Base-by-base conservation (phyloP, 768 basidiomycete species). In the Chlorophyllum brunneum region DNA sequence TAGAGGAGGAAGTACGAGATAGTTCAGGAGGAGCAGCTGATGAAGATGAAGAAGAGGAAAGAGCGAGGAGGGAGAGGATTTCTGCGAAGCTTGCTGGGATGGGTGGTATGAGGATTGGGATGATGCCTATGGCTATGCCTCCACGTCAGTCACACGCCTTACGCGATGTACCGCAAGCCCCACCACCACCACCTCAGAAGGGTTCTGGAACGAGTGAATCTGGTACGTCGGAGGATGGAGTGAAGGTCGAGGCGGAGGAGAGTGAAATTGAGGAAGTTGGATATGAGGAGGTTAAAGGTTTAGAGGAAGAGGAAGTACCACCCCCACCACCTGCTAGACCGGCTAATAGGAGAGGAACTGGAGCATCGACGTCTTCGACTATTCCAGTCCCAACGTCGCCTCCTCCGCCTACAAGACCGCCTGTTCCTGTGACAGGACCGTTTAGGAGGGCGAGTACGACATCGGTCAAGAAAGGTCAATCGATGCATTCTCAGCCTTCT, bases 261-360 rank as follows among this genome's bases (percentile, higher is more conserved):
- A 87, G 84, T 55, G 85, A 88, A 61, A 70, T 81, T 11, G 86
- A 88, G 57, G 85, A 88, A 57, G 78, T 85, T 7, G 70, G 67
- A 7, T 73, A 83, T 54, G 79, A 82, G 30, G 83, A 85, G 56
- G 76, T 71, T 22, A 67, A 68, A 45, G 73, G 79, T 48, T 74
- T 69, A 30, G 73, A 75, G 46, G 78, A 77, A 49, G 27, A 27
- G 26, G 75, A 76, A 45, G 67, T 67, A 2, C 76, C 81, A 0
- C 82, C 83, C 20, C 79, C 82, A 7, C 69, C 83, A 24, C 83
- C 85, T 13, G 68, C 75, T 23, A 77, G 82, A 22, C 50, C 63
- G 30, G 60, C 67, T 4, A 56, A 54, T 31, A 57, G 62, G 33
- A 57, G 56, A 46, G 59, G 36, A 26, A 53, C 43, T 16, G 27